Conservation (phyloP, 2,329 filamentous ascomycete species). For the Plectosphaerella sp. region DNA sequence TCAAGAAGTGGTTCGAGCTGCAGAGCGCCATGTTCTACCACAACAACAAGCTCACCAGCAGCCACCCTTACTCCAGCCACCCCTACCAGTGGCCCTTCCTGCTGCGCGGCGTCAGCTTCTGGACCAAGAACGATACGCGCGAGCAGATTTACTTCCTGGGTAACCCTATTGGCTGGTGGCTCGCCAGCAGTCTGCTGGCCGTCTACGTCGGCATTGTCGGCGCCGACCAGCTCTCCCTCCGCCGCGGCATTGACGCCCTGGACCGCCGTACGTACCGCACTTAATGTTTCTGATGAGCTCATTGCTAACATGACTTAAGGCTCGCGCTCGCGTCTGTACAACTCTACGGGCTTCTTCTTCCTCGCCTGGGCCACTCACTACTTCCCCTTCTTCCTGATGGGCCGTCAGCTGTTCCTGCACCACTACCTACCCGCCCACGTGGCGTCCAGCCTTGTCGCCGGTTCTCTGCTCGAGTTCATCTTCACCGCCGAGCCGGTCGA, state of each 20-base stretch:
- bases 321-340: conserved; percentile 90
- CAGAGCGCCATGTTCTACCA: conserved; percentile 99
- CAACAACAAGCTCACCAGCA: conserved; percentile 96
- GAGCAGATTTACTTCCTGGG: conserved; percentile 98
- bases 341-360: conserved; percentile 99
- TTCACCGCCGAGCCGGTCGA: conserved; percentile 81
- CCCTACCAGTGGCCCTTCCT: conserved; percentile 98
- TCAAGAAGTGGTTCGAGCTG: conserved; percentile 92
- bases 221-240: conserved; percentile 88
- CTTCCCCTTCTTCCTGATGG: conserved; percentile 97
- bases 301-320: conserved; percentile 46
- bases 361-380: conserved; percentile 97
- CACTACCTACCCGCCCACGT: conserved; percentile 96
- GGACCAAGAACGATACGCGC: conserved; percentile 92
- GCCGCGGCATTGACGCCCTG: conserved; percentile 87
- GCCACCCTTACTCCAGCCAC: conserved; percentile 90
- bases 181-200: conserved; percentile 84
- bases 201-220: conserved; percentile 89
- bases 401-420: conserved; percentile 94
- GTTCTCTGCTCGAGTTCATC: conserved; percentile 89
- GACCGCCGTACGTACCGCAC: conserved; percentile 76
- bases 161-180: conserved; percentile 97
- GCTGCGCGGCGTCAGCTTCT: conserved; percentile 95
- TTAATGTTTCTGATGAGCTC: not conserved
- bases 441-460: conserved; percentile 83